A percentile compares a stretch with the other conserved stretches of the same genome.
Conservation (phyloP, 2,329 filamentous ascomycete genomes). For the Stagonosporopsis vannaccii region DNA sequence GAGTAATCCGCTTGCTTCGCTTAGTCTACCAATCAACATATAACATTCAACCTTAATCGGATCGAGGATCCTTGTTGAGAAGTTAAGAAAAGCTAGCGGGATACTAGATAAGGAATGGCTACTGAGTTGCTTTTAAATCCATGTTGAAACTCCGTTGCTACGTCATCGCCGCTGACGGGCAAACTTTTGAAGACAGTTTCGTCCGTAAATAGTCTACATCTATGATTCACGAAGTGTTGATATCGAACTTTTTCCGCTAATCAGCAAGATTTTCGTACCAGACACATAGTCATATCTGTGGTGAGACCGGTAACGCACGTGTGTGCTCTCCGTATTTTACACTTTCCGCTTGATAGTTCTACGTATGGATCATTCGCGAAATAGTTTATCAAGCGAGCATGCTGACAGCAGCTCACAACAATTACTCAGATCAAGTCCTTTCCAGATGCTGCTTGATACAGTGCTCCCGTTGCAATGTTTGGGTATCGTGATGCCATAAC, state of each 20-base stretch:
- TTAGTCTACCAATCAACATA: background rate
- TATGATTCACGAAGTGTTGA: background rate
- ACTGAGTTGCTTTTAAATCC: constrained; percentile 10
- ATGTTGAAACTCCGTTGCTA: background rate
- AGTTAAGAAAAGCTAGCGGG: background rate
- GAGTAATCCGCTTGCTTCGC: background rate
- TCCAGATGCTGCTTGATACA: background rate
- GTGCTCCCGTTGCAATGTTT: constrained; percentile 5
- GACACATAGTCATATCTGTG: no score
- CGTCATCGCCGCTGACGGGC: constrained; percentile 5
- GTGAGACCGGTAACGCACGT: background rate
- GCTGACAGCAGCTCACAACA: background rate
- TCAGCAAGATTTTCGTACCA: no score
- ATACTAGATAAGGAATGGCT: background rate
- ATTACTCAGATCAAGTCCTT: background rate
- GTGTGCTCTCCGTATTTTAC: background rate
- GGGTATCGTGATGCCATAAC: constrained; percentile 25
- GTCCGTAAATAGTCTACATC: background rate
- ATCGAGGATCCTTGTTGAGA: background rate
- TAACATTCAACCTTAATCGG: background rate
- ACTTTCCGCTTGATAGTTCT: background rate
- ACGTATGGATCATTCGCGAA: background rate
- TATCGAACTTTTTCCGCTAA: no score
- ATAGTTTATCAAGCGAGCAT: background rate
- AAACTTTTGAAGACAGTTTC: no score